Evolutionary conservation across 306 rosid genomes (phyloP), one percentile per base, ranked within the genome.

Genomic region (Nissolia schottii): DNA sequence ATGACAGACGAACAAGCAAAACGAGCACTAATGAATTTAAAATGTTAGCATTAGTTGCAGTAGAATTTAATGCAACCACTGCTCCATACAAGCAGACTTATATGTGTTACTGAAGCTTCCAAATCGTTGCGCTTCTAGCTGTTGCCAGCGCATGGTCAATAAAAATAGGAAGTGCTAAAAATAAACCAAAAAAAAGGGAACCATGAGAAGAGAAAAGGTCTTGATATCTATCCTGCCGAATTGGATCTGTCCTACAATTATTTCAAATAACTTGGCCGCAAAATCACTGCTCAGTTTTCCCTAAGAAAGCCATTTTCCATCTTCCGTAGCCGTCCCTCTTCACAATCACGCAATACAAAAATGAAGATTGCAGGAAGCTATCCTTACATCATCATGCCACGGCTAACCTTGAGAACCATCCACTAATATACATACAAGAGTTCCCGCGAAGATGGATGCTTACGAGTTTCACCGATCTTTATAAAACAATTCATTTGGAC

Each of bases 391-490:
- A 71, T 74, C 85, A 80, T 71, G 77, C 81, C 63, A 70, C 40
- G 28, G 40, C 65, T 73, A 68, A 77, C 70, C 68, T 23, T 19
- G 61, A 27, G 77, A 25, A 62, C 45, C 64, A 80, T 72, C 83
- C 82, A 59, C 57, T 57, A 84, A 91, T 89, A 64, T 91, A 93
- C 91, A 90, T 48, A 64, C 67, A 74, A 34, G 80, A 61, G 65
- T 50, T 67, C 78, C 67, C 74, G 14, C 35, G 16, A 53, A 77
- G 69, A 71, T 49, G 81, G 63, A 79, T 71, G 51, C 61, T 14
- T 14, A 48, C 24, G 67, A 46, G 24, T 60, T 64, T 32, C 37
- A 59, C 69, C 79, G 45, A 57, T 40, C 28, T 59, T 57, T 68
- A 29, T 12, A n/a, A 76, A 70, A 64, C 24, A 68, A 57, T 73